These are phyloP conservation scores for Wallacemonas sp. DNA, from an alignment of 208 protist genomes.

Conservation along the genomic window DNA sequence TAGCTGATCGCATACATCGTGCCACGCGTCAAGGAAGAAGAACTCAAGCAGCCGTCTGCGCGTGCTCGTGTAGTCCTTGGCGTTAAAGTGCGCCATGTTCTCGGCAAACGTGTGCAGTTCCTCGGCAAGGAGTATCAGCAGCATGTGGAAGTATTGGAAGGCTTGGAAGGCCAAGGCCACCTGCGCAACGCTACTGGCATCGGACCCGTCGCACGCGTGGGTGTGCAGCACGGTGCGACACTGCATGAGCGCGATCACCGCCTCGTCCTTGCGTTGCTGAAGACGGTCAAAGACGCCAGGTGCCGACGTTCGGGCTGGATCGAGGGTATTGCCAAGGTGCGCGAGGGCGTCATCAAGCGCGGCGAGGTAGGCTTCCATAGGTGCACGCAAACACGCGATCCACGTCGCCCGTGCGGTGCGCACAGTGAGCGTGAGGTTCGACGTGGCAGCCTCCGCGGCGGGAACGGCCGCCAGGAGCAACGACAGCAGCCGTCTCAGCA, in stretches of 20 bases:
- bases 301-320: constrained; percentile 12
- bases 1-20: constrained; percentile 20
- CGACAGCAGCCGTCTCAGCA: constrained; percentile 32
- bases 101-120: constrained; percentile 33
- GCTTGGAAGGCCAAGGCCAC: constrained; percentile 18
- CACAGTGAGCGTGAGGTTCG: constrained; percentile 17
- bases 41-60: constrained; percentile 18
- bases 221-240: background rate
- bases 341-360: constrained; percentile 21
- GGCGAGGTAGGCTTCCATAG: constrained; percentile 30
- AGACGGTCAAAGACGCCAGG: constrained; percentile 19
- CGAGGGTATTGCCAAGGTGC: constrained; percentile 13
- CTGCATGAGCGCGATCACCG: constrained; percentile 10
- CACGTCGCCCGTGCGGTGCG: constrained; percentile 13
- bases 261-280: constrained; percentile 17
- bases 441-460: constrained; percentile 19
- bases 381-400: constrained; percentile 17
- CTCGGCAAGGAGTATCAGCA: constrained; percentile 34
- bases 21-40: constrained; percentile 34
- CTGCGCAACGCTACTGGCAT: background rate
- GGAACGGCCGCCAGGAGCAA: constrained; percentile 38
- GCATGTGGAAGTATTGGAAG: constrained; percentile 33
- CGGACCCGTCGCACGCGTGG: background rate
- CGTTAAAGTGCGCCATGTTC: constrained; percentile 31
- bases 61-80: constrained; percentile 16